A percentile compares a stretch with the other conserved stretches of the same genome.
Conservation (phyloP, 768 basidiomycete species). For the Amanita rubescens region DNA sequence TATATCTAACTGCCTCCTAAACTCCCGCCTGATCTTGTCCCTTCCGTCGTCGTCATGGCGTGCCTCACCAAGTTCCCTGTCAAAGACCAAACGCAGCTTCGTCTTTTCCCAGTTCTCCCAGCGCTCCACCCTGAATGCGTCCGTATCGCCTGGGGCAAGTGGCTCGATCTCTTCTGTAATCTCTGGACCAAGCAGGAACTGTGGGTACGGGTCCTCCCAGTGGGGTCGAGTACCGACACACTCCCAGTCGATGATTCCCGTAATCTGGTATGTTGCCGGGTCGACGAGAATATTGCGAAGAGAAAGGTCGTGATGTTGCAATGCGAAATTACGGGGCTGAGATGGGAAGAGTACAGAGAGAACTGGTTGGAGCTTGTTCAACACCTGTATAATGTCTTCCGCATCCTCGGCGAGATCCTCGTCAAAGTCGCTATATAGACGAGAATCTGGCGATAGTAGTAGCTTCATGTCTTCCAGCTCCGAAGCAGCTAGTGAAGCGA, state of each 20-base stretch:
- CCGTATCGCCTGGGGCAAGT: constrained; percentile 5
- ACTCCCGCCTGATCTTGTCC: constrained; percentile 2
- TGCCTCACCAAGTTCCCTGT: constrained; percentile 6
- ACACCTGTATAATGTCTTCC: constrained; percentile 1
- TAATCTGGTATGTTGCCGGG: constrained; percentile 12
- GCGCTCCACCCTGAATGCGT: constrained; percentile 1
- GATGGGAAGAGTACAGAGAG: constrained; percentile 4
- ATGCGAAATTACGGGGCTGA: constrained; percentile 4
- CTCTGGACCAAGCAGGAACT: constrained; percentile 7
- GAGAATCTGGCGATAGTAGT: constrained; percentile 1
- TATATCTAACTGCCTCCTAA: constrained; percentile 6
- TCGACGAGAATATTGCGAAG: constrained; percentile 13
- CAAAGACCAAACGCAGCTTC: constrained; percentile 7
- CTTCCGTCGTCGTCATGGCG: constrained; percentile 4
- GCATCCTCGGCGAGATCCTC: constrained; percentile 4
- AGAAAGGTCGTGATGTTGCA: constrained; percentile 13
- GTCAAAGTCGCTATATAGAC: constrained; percentile 5
- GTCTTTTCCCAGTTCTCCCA: constrained; percentile 9
- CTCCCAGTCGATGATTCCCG: constrained; percentile 17
- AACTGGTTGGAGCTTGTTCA: constrained; percentile 3
- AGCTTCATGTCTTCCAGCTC: constrained; percentile 9
- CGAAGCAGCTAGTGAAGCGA: constrained; percentile 8
- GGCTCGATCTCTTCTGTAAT: constrained; percentile 4
- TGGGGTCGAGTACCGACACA: constrained; percentile 12
- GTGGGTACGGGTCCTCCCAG: constrained; percentile 12